Base-by-base conservation (phyloP, 768 basidiomycete genomes). In the Pholiota molesta region DNA sequence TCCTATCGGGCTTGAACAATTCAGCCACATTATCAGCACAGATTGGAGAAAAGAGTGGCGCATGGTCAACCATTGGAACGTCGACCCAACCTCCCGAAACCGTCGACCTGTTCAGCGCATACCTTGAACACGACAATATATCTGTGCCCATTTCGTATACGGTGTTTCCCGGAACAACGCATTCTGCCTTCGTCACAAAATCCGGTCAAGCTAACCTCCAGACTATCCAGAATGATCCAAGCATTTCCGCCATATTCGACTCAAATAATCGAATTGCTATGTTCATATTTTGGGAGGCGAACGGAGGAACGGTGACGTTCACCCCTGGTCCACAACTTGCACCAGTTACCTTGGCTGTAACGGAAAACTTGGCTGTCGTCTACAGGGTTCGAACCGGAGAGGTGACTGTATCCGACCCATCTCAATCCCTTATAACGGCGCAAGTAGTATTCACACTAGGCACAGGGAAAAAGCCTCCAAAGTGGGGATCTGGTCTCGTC, bases 61-160 rank as follows among this genome's bases (percentile, higher is more conserved):
- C 81, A 64, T 91, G 90, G 90, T 74, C 81, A 2, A 66, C 71
- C 7, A 85, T 89, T 61, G 88, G 89, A 26, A 88, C 83, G 0
- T 90, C 88, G 17, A 79, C 81, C 0, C 79, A 82, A 60, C 86
- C 88, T 17, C 78, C 84, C 5, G 70, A 73, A n/a, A 83, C 79
- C 1, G 83, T 88, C 31, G 81, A 87, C 62, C 74, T 92, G 21
- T 91, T 90, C 75, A 75, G 85, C 0, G 89, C 89, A 1, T 88
- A 83, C 81, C 73, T 90, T 42, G 71, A 85, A 60, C 78, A 84
- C 65, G 67, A 67, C 14, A 63, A 75, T 26, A 60, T 72, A 29
- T 66, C 70, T 37, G 62, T 70, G 0, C 75, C 83, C 0, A 62
- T 84, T 37, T 75, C 82, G 2, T 91, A 92, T 69, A 79, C 81